phyloP scores from a whole-genome alignment of 148 eudicot species.

The Oxyria digyna region DNA sequence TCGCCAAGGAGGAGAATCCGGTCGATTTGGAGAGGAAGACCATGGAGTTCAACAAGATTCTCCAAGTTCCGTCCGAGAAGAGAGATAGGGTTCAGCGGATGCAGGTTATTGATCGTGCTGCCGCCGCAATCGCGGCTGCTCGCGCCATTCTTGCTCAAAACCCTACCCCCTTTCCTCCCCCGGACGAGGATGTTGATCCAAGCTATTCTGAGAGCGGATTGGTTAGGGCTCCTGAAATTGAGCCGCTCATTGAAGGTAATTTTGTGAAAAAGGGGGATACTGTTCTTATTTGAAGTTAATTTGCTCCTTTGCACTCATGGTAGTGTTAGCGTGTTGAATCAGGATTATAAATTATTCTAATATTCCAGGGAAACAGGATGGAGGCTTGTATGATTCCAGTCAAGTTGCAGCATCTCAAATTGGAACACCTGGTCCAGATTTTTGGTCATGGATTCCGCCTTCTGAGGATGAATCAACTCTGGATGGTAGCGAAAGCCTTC shows the following conservation, averaged over 20 bases:
- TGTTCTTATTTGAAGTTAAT: not conserved
- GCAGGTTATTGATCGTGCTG: conserved; percentile 91
- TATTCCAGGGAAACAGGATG: conserved; percentile 13
- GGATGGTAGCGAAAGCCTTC: conserved; percentile 13
- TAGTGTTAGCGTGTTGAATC: not conserved
- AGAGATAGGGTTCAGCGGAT: conserved; percentile 66
- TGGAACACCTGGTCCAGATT: conserved; percentile 67
- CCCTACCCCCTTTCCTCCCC: conserved; percentile 11
- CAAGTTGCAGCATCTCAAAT: conserved; percentile 16
- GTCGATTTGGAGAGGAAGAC: conserved; percentile 51
- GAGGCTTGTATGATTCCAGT: conserved; percentile 13
- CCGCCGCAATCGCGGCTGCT: conserved; percentile 89
- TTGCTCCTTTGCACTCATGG: not conserved
- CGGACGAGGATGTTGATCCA: not conserved
- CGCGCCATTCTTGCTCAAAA: conserved; percentile 29
- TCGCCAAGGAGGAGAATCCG: conserved; percentile 8
- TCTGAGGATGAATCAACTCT: conserved; percentile 15
- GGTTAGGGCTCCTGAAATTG: not conserved
- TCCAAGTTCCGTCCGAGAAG: conserved; percentile 55
- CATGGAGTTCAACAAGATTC: conserved; percentile 53
- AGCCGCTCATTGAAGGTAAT: not conserved
- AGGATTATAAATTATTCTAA: no score
- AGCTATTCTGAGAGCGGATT: not conserved
- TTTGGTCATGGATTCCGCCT: conserved; percentile 96
- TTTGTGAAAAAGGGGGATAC: not conserved